A percentile compares a stretch with the other conserved stretches of the same genome.
Evolutionary conservation across 2,329 filamentous ascomycete species (phyloP).

Genomic region (Zasmidium citrigriseum): DNA sequence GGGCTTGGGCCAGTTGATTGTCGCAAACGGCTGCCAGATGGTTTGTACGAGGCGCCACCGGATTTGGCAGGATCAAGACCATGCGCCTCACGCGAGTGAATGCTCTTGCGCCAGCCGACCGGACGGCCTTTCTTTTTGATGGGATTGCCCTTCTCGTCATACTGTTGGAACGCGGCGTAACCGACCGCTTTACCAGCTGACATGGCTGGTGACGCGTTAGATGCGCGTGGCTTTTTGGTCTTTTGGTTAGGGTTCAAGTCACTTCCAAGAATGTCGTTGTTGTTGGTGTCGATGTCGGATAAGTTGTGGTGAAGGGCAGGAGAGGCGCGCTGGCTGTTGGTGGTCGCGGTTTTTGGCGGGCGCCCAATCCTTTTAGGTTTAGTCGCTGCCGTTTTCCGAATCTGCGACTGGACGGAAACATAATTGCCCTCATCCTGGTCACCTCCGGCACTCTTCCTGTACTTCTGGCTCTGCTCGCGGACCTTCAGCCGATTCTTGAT

Average conservation of each 20-base stretch:
- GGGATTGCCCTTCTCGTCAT: conserved; percentile 34
- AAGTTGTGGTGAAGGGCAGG: background rate
- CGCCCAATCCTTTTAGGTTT: background rate
- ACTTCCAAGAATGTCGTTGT: background rate
- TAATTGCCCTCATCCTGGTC: background rate
- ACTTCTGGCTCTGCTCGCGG: background rate
- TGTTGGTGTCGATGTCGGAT: background rate
- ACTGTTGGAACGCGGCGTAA: conserved; percentile 45
- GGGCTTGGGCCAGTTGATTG: conserved; percentile 13
- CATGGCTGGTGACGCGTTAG: background rate
- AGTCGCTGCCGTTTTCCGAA: conserved; percentile 3
- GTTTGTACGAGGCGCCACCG: conserved; percentile 5
- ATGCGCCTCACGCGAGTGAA: conserved; percentile 43
- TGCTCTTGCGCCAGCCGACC: conserved; percentile 51
- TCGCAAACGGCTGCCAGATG: conserved; percentile 15
- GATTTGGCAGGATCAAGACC: conserved; percentile 28
- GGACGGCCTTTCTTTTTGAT: conserved; percentile 50
- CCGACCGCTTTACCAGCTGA: conserved; percentile 30
- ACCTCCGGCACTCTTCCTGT: background rate
- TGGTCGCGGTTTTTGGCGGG: conserved; percentile 9
- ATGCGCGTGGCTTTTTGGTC: background rate
- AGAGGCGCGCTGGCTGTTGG: background rate
- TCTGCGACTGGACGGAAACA: conserved; percentile 6
- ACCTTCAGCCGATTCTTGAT: conserved; percentile 2
- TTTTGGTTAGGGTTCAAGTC: background rate